Evolutionary conservation across 2,329 filamentous ascomycete genomes (phyloP), one percentile per base, ranked within the genome.

Genomic region (Dactylellina drechsleri): DNA sequence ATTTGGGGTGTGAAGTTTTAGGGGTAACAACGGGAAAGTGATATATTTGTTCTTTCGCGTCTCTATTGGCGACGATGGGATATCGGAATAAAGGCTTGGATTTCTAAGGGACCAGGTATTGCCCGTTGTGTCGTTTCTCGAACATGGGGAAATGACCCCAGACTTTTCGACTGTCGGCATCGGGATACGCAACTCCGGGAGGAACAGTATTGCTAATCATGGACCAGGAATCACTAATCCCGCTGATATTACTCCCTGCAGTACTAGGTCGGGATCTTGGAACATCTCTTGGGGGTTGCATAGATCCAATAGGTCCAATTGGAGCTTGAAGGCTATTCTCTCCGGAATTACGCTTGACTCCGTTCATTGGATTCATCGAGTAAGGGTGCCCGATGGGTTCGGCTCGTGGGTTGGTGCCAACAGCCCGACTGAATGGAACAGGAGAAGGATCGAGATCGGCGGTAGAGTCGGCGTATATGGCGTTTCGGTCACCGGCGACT

Each of bases 181-280:
- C 68, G 3, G 68, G 68, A 45, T 73, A 73, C 12, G 68, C 40
- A 20, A 73, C 61, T 23, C 68, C 68, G n/a, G 68, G 68, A 12
- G 68, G 68, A 8, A 66, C 68, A 2, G 68, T 73, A 49, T 73
- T 73, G 52, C 68, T 73, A 66, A 73, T 73, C 68, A 73, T 75
- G 8, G 71, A 67, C 71, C 71, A 75, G 50, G 71, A 75, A 59
- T 75, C 71, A 16, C 71, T 75, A 58, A 67, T 67, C 16, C 71
- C 71, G 31, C 68, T 73, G 41, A 73, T 73, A 23, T 73, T 73
- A 26, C 68, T 73, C 40, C 71, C 71, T 8, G 71, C 62, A 26
- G 71, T 75, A 45, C 71, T 75, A 15, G 71, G 71, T 28, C 71
- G 57, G 4, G 71, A 75, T 68, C 62, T 49, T 12, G 71, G 71